These are phyloP conservation scores for Ophiostoma sp. DNA, from an alignment of 2,329 filamentous ascomycete genomes.

Conservation along the genomic window DNA sequence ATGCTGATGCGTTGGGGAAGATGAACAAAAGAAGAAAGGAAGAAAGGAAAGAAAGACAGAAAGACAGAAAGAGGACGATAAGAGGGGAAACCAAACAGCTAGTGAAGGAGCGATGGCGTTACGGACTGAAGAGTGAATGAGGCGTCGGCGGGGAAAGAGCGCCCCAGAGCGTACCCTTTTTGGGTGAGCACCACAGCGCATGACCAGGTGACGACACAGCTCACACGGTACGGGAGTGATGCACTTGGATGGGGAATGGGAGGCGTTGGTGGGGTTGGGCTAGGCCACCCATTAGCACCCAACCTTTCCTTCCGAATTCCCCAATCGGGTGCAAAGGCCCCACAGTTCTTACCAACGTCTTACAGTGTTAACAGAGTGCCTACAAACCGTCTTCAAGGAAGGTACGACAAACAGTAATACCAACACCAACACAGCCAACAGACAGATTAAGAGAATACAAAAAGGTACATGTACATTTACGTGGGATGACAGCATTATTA, in stretches of 20 bases:
- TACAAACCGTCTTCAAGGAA: neutral
- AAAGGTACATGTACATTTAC: neutral
- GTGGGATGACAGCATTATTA: neutral
- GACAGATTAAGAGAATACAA: neutral
- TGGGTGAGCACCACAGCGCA: constrained; percentile 1
- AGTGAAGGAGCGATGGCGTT: constrained; percentile 11
- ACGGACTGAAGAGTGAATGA: neutral
- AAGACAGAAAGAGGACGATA: neutral
- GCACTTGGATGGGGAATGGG: too few relatives aligned
- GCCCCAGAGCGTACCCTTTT: neutral
- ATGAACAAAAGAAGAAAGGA: neutral
- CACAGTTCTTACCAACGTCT: neutral
- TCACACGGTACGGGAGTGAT: neutral
- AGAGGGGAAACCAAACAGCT: constrained; percentile 2
- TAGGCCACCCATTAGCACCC: neutral
- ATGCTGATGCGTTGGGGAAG: neutral
- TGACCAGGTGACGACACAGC: constrained; percentile 18
- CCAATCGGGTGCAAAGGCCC: neutral
- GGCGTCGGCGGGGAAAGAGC: neutral
- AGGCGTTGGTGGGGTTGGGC: constrained; percentile 8
- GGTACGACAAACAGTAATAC: neutral
- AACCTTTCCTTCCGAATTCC: neutral
- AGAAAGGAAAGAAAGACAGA: neutral
- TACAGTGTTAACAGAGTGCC: neutral
- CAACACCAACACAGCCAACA: neutral